Evolutionary conservation across 2,329 filamentous ascomycete species (phyloP).

Genomic region (Leptographium procerum): DNA sequence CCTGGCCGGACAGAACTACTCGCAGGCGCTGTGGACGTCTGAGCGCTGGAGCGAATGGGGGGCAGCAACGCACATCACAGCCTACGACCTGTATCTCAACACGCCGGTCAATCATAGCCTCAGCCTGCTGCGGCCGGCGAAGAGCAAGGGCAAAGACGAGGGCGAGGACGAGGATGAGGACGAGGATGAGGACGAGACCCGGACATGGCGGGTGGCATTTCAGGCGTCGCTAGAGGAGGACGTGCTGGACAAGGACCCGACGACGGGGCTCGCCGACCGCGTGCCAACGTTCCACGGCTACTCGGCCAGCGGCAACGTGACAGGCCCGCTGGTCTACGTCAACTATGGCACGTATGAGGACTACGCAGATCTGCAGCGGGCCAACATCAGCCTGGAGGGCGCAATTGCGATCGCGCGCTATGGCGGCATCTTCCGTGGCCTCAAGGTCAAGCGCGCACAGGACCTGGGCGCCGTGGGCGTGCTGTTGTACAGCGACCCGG

Average conservation of each 20-base stretch:
- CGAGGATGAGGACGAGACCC: too few relatives aligned
- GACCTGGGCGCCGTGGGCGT: slow-evolving; percentile 82
- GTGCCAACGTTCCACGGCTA: slow-evolving; percentile 93
- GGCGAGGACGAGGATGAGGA: too few relatives aligned
- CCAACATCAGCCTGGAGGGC: slow-evolving; percentile 64
- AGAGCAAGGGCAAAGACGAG: slow-evolving; percentile 12
- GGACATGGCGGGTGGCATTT: slow-evolving; percentile 61
- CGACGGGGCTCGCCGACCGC: slow-evolving; percentile 57
- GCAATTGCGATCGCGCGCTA: slow-evolving; percentile 86
- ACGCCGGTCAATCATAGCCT: slow-evolving; percentile 63
- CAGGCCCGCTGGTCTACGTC: slow-evolving; percentile 73
- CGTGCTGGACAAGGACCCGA: slow-evolving; percentile 70
- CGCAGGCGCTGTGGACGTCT: slow-evolving; percentile 61
- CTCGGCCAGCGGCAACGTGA: slow-evolving; percentile 85
- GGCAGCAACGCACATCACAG: slow-evolving; percentile 48
- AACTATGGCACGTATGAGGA: slow-evolving; percentile 85
- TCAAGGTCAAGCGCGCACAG: slow-evolving; percentile 88
- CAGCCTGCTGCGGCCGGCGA: slow-evolving; percentile 45
- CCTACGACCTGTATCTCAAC: slow-evolving; percentile 70
- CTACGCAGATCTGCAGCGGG: slow-evolving; percentile 67
- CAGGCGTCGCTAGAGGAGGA: slow-evolving; percentile 78
- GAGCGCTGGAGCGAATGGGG: slow-evolving; percentile 65
- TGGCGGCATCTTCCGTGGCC: slow-evolving; percentile 72
- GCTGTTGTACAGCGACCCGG: slow-evolving; percentile 78
- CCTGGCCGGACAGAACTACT: slow-evolving; percentile 66